Base-by-base conservation (phyloP, 2,329 filamentous ascomycete species). In the Botrytis hyacinthi region DNA sequence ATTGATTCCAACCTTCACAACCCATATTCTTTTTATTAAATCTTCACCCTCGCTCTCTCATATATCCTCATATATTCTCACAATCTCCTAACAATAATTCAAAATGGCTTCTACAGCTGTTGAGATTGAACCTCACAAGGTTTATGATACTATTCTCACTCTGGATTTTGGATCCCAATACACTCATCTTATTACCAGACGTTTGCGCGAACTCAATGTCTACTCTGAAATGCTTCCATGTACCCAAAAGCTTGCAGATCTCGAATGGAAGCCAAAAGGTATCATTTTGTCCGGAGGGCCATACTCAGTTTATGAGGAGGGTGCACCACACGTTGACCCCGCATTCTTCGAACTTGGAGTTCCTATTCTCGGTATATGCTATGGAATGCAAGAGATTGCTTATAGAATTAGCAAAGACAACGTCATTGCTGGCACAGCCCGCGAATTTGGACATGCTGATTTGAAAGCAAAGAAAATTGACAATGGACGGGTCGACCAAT, bases 211-310 rank as follows among this genome's bases (percentile, higher is more conserved):
- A 78, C 87, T 97, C 83, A 92, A 91, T 84, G 88, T 97, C 82
- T 97, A 93, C 85, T 90, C 90, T 75, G 94, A 97, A 85, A 92
- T 97, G 91, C 89, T 97, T 61, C 93, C 93, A 35, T 97, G 94
- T 83, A 97, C 92, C 63, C 90, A 92, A 79, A 95, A 95, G 85
- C 83, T 97, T 35, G 85, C 88, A 10, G 93, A 96, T 73, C 87
- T 97, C 48, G 81, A 86, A 65, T 97, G 88, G 86, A 94, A 90
- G 81, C 95, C 95, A 32, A 92, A 92, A 81, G 95, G 95, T 78
- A 90, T 98, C 76, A 92, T 97, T 73, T 85, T 95, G 16, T 92
- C 89, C 14, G 92, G 92, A 75, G 90, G 91, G 59, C 87, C 87
- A n/a, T 85, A 84, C 72, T 95, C 92, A 4, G 95, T 98, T 71